A percentile compares a stretch with the other conserved stretches of the same genome.
These are phyloP conservation scores for Fusarium nisikadoi DNA, from an alignment of 2,329 filamentous ascomycete genomes.

Conservation along the genomic window DNA sequence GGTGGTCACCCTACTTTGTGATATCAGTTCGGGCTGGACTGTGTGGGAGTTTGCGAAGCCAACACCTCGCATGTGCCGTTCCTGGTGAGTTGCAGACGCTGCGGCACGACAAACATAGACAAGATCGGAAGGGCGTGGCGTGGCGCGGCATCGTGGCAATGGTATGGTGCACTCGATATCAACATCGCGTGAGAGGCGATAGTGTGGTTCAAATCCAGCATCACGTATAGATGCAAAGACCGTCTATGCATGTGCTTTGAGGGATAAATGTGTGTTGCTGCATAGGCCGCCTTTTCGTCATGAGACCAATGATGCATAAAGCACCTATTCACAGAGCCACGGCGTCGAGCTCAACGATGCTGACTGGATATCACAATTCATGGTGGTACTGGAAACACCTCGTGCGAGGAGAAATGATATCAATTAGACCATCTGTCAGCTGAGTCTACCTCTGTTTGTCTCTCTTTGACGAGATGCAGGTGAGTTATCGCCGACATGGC, in stretches of 20 bases:
- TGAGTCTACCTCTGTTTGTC: slow-evolving; percentile 22
- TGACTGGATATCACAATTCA: slow-evolving; percentile 16
- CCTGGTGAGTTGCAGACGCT: slow-evolving; percentile 34
- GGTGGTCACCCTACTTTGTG: slow-evolving; percentile 22
- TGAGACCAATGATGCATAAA: slow-evolving; percentile 21
- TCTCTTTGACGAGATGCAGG: slow-evolving; percentile 20
- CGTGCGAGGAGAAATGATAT: slow-evolving; percentile 24
- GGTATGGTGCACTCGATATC: slow-evolving; percentile 6
- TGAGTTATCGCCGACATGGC: slow-evolving; percentile 37
- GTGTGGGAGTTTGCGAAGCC: slow-evolving; percentile 25
- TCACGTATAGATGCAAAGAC: slow-evolving; percentile 13
- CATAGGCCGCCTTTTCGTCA: slow-evolving; percentile 8
- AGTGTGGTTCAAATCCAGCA: slow-evolving; percentile 21
- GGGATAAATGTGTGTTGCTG: slow-evolving; percentile 1
- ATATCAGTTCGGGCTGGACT: slow-evolving; percentile 22
- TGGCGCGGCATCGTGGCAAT: slow-evolving; percentile 16
- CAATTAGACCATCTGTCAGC: slow-evolving; percentile 22
- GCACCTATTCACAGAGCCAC: slow-evolving; percentile 4
- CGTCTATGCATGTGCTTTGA: slow-evolving; percentile 21
- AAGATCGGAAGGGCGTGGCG: slow-evolving; percentile 30
- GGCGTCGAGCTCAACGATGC: slow-evolving; percentile 1
- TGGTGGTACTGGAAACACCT: slow-evolving; percentile 3
- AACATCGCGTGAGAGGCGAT: slow-evolving; percentile 7
- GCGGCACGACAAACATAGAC: slow-evolving; percentile 22
- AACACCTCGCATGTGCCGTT: slow-evolving; percentile 27